Base-by-base conservation (phyloP, 257 asterid species). In the Solanum pimpinellifolium region DNA sequence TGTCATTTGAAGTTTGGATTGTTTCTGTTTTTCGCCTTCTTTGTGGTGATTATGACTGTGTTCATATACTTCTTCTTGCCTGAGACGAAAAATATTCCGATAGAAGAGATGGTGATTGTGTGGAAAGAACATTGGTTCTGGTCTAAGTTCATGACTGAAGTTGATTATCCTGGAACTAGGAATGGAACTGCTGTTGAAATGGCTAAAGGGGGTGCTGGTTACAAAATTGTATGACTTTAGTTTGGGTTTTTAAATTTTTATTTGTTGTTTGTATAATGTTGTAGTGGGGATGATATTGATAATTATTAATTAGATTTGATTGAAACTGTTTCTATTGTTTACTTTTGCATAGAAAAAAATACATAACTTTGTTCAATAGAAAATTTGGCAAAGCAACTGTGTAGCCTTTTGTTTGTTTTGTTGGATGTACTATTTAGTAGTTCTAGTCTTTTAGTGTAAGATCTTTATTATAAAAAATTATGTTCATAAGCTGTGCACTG, bases 101-200 rank as follows among this genome's bases (percentile, higher is more conserved):
- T 96, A 4, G 98, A 96, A 86, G 98, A 96, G 88, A 94, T 96
- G 98, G 91, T 39, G 73, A 56, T 88, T 65, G 97, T 96, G 29
- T 96, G 99, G 98, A 94, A 92, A 86, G 56, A 88, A 25, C 99
- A 96, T 37, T 94, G 98, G 99, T 96, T 88, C 89, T 96, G 99
- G 99, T 90, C 93, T 7, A 92, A 88, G 87, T 95, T 87, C 56
- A 85, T 94, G 86, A n/a, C 39, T 2, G 94, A 92, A 20, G 95
- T 7, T 5, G 93, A 91, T 44, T 89, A 83, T 83, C 91, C 92
- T 33, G 89, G 87, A 87, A 89, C 89, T 78, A 46, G 91, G 91
- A 18, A 86, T 35, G 56, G 90, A 29, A 13, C 29, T 5, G 81
- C 9, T 39, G 72, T 90, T 76, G 89, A 89, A 83, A 72, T 88